Evolutionary conservation across 2,329 filamentous ascomycete species (phyloP).

Genomic region (Clarireedia sp.): DNA sequence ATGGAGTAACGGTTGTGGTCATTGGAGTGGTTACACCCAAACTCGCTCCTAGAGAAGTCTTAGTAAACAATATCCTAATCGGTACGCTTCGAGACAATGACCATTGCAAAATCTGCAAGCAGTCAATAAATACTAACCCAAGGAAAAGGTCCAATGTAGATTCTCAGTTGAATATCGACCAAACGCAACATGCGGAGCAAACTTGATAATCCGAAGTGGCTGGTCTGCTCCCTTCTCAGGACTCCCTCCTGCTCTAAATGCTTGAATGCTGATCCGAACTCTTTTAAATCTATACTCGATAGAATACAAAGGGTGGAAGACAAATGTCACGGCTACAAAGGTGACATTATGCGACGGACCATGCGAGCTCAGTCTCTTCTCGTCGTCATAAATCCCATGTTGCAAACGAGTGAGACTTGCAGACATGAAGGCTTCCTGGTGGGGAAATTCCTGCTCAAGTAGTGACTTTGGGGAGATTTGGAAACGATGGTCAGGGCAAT

Average conservation of each 20-base stretch:
- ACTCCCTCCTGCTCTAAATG: background rate
- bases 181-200: conserved; percentile 5
- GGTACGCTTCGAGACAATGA: too few species aligned
- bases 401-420: conserved; percentile 2
- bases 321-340: conserved; percentile 4
- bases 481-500: background rate
- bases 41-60: background rate
- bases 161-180: conserved; percentile 4
- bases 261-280: conserved; percentile 4
- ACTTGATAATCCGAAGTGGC: conserved; percentile 3
- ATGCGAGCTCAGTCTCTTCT: background rate
- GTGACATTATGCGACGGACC: background rate
- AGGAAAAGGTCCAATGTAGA: conserved; percentile 4
- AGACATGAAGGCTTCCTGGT: conserved; percentile 5
- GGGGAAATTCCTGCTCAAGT: conserved; percentile 3
- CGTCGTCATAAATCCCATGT: conserved; percentile 3
- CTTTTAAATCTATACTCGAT: conserved; percentile 1
- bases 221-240: background rate
- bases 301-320: conserved; percentile 4
- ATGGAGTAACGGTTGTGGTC: conserved; percentile 1
- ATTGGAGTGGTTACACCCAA: conserved; percentile 2
- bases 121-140: background rate
- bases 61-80: background rate
- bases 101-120: too few species aligned
- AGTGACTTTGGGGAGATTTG: conserved; percentile 1